Percentiles rank a stretch among this genome's conserved stretches.
Conservation (phyloP, 768 basidiomycete species). For the Tricholoma sp. region DNA sequence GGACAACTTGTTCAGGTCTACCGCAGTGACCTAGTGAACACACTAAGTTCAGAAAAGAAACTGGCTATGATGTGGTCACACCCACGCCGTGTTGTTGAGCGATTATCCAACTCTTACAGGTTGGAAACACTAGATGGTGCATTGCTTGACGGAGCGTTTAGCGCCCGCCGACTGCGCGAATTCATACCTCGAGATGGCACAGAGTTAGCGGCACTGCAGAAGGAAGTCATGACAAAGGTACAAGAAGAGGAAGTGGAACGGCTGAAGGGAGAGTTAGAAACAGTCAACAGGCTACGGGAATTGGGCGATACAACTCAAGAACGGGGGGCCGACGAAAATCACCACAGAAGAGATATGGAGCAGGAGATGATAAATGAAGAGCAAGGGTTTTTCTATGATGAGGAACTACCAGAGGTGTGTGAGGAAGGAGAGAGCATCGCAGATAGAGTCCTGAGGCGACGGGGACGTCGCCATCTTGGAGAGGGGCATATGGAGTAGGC, state of each 20-base stretch:
- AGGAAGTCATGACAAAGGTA: neutral
- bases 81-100: slow-evolving; percentile 13
- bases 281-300: neutral
- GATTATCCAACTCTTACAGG: slow-evolving; percentile 18
- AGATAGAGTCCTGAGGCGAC: neutral
- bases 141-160: slow-evolving; percentile 12
- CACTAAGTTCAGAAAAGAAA: slow-evolving; percentile 23
- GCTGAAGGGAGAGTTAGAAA: neutral
- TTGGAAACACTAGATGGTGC: slow-evolving; percentile 16
- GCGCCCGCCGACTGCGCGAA: slow-evolving; percentile 12
- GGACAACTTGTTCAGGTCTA: slow-evolving; percentile 26
- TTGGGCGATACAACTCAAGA: too few species aligned
- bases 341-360: too few species aligned
- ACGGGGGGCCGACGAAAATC: too few species aligned
- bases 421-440: neutral
- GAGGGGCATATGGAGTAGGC: too few species aligned
- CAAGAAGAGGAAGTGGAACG: neutral
- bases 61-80: slow-evolving; percentile 26
- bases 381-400: neutral
- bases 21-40: slow-evolving; percentile 14
- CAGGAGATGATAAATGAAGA: too few species aligned
- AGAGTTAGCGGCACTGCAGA: slow-evolving; percentile 12
- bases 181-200: slow-evolving; percentile 18
- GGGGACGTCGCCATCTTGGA: too few species aligned
- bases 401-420: neutral